These are phyloP conservation scores for Albophoma yamanashiensis DNA, from an alignment of 2,329 filamentous ascomycete genomes.

Conservation along the genomic window DNA sequence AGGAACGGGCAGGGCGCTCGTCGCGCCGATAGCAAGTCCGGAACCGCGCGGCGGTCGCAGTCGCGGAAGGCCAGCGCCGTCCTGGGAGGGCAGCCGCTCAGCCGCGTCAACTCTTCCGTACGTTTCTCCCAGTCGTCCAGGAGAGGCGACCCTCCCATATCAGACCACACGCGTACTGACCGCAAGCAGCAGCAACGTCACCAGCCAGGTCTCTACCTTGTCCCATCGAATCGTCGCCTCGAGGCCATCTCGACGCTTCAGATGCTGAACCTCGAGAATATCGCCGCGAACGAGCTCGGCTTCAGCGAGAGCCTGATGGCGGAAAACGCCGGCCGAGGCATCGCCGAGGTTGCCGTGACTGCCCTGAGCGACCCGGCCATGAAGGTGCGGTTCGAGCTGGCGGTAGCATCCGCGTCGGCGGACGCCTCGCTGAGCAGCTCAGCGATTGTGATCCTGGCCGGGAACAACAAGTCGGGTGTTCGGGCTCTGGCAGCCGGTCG, in stretches of 20 bases:
- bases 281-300: slow-evolving; percentile 77
- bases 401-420: slow-evolving; percentile 23
- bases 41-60: slow-evolving; percentile 37
- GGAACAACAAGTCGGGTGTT: slow-evolving; percentile 86
- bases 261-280: slow-evolving; percentile 87
- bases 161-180: slow-evolving; percentile 22
- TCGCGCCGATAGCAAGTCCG: slow-evolving; percentile 42
- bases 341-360: slow-evolving; percentile 71
- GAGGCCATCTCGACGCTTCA: slow-evolving; percentile 63
- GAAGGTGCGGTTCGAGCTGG: slow-evolving; percentile 38
- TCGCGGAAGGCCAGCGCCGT: slow-evolving; percentile 44
- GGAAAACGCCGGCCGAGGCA: slow-evolving; percentile 81
- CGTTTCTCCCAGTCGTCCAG: slow-evolving; percentile 20
- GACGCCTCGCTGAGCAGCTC: slow-evolving; percentile 19
- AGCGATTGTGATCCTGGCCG: slow-evolving; percentile 67
- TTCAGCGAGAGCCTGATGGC: slow-evolving; percentile 83
- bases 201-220: slow-evolving; percentile 39
- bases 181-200: slow-evolving; percentile 22
- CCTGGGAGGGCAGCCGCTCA: slow-evolving; percentile 27
- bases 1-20: slow-evolving; percentile 39
- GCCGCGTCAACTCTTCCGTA: slow-evolving; percentile 37
- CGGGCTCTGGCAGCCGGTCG: slow-evolving; percentile 77
- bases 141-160: slow-evolving; percentile 17
- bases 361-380: slow-evolving; percentile 54
- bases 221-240: slow-evolving; percentile 44